Evolutionary conservation across 1,284 basidiomycete genomes (phyloP).

Genomic region (Cutaneotrichosporon sp.): DNA sequence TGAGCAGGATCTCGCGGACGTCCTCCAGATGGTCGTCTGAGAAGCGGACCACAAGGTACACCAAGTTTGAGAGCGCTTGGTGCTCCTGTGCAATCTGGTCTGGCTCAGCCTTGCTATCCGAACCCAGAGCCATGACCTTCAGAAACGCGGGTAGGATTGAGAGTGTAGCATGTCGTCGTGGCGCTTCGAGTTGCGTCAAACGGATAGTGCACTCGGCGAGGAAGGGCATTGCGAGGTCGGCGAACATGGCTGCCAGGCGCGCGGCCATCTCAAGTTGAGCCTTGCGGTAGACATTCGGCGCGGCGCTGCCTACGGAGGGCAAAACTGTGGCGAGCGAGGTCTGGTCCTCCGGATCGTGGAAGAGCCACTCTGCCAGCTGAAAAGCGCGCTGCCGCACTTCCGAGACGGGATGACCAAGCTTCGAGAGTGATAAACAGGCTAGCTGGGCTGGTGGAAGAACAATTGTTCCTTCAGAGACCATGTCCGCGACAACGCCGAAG

Average conservation of each 20-base stretch:
- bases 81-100: conserved; percentile 58
- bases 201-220: conserved; percentile 72
- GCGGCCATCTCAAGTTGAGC: conserved; percentile 76
- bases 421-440: conserved; percentile 77
- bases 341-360: conserved; percentile 56
- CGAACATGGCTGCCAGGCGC: conserved; percentile 76
- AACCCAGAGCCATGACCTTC: conserved; percentile 65
- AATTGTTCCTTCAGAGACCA: conserved; percentile 50
- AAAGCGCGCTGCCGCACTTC: conserved; percentile 74
- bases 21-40: conserved; percentile 76
- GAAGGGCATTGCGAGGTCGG: conserved; percentile 66
- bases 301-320: conserved; percentile 69
- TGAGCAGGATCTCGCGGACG: conserved; percentile 75
- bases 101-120: conserved; percentile 33
- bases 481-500: conserved; percentile 76
- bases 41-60: conserved; percentile 78
- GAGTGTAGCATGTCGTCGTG: conserved; percentile 57
- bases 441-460: conserved; percentile 67
- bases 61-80: conserved; percentile 74
- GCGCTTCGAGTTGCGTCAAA: conserved; percentile 67
- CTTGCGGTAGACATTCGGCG: conserved; percentile 74
- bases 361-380: conserved; percentile 70
- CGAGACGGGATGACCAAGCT: conserved; percentile 72
- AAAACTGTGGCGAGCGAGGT: conserved; percentile 66
- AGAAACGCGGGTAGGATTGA: conserved; percentile 80